These are phyloP conservation scores for Datura wrightii DNA, from an alignment of 257 asterid genomes.

Conservation along the genomic window DNA sequence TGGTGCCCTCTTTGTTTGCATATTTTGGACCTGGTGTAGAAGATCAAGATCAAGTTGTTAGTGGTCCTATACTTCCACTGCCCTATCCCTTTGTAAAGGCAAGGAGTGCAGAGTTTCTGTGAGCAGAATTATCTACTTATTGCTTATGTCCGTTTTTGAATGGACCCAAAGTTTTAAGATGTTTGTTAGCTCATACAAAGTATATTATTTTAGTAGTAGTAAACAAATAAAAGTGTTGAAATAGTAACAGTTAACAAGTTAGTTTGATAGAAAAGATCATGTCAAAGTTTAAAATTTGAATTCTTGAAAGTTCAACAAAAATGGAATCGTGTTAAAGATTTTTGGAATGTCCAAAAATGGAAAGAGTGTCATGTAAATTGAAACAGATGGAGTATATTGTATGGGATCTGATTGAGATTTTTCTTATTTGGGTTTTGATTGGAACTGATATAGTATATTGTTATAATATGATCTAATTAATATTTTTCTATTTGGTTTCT, in stretches of 20 bases:
- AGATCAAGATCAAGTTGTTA: not conserved
- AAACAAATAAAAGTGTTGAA: not conserved
- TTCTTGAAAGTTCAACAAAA: not conserved
- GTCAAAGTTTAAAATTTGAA: not conserved
- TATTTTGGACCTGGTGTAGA: not conserved
- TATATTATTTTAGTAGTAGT: not conserved
- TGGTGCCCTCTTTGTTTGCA: not conserved
- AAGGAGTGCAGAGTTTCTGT: not conserved
- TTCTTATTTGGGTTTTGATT: conserved; percentile 7
- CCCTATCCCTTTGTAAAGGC: not conserved
- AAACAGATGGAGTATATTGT: not conserved
- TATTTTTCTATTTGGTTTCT: not conserved
- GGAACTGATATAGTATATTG: not conserved
- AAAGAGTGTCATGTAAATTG: not conserved
- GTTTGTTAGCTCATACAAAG: not conserved
- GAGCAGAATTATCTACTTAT: not conserved
- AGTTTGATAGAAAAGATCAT: not conserved
- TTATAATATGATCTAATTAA: not conserved
- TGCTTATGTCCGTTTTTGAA: not conserved
- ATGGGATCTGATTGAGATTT: not conserved
- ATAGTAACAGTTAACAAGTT: not conserved
- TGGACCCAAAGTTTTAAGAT: not conserved
- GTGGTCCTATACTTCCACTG: not conserved
- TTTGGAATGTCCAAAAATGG: not conserved
- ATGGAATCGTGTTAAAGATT: not conserved